phyloP scores from a whole-genome alignment of 2,329 filamentous ascomycete species.

The Incumbomyces lentus region DNA sequence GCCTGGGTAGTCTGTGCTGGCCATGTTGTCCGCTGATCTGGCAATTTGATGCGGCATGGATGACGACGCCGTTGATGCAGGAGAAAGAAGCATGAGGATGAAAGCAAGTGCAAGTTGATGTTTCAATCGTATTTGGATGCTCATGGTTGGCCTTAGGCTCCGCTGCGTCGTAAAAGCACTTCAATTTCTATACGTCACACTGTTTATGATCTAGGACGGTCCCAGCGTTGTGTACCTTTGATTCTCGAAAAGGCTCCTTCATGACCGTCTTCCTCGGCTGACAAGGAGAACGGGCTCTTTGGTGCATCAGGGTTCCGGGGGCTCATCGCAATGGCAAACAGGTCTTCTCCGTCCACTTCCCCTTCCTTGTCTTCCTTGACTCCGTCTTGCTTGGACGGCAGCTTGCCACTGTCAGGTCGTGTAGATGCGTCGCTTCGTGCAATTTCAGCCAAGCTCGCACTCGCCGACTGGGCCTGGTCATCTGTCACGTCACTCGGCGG shows the following conservation, averaged over 20 bases:
- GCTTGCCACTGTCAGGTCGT: constrained; percentile 22
- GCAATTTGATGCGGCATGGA: no score
- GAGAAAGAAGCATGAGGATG: no score
- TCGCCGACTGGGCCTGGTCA: constrained; percentile 24
- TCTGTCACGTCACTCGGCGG: constrained; percentile 31
- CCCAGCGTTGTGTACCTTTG: constrained; percentile 13
- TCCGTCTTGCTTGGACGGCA: not conserved
- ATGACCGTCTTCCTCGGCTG: constrained; percentile 27
- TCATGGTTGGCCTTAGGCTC: no score
- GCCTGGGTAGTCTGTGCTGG: no score
- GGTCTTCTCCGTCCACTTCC: constrained; percentile 58
- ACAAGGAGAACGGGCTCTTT: constrained; percentile 66
- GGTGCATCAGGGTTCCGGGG: constrained; percentile 78
- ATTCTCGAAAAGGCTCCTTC: constrained; percentile 21
- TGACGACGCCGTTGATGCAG: no score
- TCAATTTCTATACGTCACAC: no score
- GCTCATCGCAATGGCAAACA: constrained; percentile 80
- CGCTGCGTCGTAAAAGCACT: no score
- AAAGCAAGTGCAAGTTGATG: no score
- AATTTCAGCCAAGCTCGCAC: constrained; percentile 20
- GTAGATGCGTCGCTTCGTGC: constrained; percentile 23
- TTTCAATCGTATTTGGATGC: no score
- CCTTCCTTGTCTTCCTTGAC: constrained; percentile 57
- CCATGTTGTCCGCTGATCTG: no score
- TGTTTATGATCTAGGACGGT: not conserved